Percentiles rank a stretch among this genome's conserved stretches.
Conservation (phyloP, 1,284 basidiomycete species). For the Naganishia albida region DNA sequence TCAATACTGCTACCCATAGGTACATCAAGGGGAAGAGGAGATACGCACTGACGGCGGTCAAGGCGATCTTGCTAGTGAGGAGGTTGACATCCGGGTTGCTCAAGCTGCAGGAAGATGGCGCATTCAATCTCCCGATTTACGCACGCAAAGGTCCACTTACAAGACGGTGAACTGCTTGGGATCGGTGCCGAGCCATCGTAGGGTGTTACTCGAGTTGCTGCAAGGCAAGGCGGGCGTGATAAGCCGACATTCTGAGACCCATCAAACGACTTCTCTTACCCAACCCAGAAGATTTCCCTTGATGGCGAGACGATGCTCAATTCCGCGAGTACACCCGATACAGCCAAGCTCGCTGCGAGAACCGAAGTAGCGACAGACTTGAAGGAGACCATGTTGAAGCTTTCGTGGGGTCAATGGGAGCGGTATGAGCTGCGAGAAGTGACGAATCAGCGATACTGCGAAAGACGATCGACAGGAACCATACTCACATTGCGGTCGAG, state of each 20-base stretch:
- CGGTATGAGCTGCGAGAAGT: constrained; percentile 1
- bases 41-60: constrained; percentile 28
- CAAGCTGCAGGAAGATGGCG: constrained; percentile 31
- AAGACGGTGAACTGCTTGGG: constrained; percentile 44
- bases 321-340: constrained; percentile 22
- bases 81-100: constrained; percentile 42
- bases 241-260: background rate
- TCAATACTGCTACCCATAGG: background rate
- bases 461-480: too few relatives aligned
- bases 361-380: constrained; percentile 14
- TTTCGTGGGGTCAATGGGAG: background rate
- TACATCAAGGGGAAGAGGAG: too few relatives aligned
- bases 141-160: constrained; percentile 26
- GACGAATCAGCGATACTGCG: constrained; percentile 6
- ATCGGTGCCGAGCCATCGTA: constrained; percentile 42
- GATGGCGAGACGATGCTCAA: constrained; percentile 30
- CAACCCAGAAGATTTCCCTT: constrained; percentile 32
- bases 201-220: constrained; percentile 44
- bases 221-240: background rate
- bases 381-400: constrained; percentile 18
- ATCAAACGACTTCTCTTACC: background rate
- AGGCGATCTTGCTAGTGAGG: constrained; percentile 34
- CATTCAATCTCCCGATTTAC: too few relatives aligned
- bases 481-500: background rate
- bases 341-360: constrained; percentile 7